Evolutionary conservation across 1,284 basidiomycete species (phyloP), one percentile per base, ranked within the genome.

Genomic region (Sanghuangporus baumii): DNA sequence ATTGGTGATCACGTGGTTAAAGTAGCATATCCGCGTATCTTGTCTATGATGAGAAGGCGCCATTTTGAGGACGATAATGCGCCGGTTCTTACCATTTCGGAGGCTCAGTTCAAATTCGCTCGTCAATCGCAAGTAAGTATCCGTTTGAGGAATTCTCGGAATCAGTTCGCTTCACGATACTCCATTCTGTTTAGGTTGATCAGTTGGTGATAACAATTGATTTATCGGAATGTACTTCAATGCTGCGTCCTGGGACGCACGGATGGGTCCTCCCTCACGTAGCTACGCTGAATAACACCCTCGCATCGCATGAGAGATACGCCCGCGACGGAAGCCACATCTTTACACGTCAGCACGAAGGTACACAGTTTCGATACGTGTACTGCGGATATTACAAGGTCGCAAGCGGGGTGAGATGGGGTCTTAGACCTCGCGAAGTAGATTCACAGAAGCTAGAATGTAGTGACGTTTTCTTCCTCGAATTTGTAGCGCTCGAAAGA

Each of bases 311-410:
- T 20, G 57, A 41, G 8, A 11, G 37, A 6, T 48, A 37, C 40
- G 55, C 51, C 34, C 34, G 18, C 48, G 50, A 37, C 2, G 61
- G 52, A 20, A 51, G 41, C 38, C 23, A 60, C 26, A 23, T 64
- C 16, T 64, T 64, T 41, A 36, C 40, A 2, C 48, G 55, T 6
- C n/a, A 31, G 12, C n/a, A 16, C 26, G 12, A 6, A 6, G 26
- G 58, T 14, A 5, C n/a, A 11, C 47, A 60, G 9, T 18, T 41
- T 18, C 51, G 51, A 41, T 64, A 64, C 31, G 51, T 46, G 34
- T 61, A 61, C 31, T 34, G 38, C 26, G 62, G 62, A 16, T 50
- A 47, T 41, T 64, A 64, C 52, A 57, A 36, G 8, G 26, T 64
- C 18, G 37, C 57, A 14, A 18, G 46, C 11, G 40, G 37, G 51